Evolutionary conservation across 352 stramenopile genomes (phyloP), one percentile per base, ranked within the genome.

Genomic region (Plasmopara viticola): DNA sequence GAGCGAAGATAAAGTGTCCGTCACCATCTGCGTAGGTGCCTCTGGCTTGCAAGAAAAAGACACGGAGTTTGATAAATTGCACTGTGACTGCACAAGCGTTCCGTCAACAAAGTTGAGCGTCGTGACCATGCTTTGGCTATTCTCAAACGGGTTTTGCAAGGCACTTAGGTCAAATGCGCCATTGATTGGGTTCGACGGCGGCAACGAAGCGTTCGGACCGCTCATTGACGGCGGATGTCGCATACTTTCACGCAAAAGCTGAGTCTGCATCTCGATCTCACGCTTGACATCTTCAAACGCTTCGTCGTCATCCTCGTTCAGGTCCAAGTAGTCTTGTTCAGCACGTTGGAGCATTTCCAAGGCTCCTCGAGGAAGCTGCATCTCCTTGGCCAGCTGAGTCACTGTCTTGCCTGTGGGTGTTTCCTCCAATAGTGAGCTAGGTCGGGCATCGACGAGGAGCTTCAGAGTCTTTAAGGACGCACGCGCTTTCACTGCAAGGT

Each of bases 201-300:
- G 51, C 35, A 74, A 52, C 33, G 63, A 71, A 2, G 63, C 55
- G 15, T 71, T 70, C 2, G 66, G 62, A 0, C 62, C 62, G 33
- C 44, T 62, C 61, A 64, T 67, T 20, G 59, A 64, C 20, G 58
- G 58, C 29, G 66, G 63, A 43, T 76, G 61, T 60, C 86, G 60
- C 63, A 93, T 87, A 40, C 77, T 90, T 44, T 90, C 75, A 31
- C 82, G 82, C 53, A 90, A 56, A 28, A 82, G 63, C 43, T 88
- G 75, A 44, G 76, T 90, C 65, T 93, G 78, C 53, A 84, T 64
- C 47, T 81, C 72, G 45, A 89, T 84, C 13, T 87, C 77, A 6
- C 80, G 64, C 68, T 90, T 90, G 48, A 81, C 68, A 34, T 84
- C 62, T 46, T 72, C 71, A 40, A 75, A 69, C n/a, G 78, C 64